phyloP scores from a whole-genome alignment of 1,284 basidiomycete genomes.

The Sporisorium reilianum region DNA sequence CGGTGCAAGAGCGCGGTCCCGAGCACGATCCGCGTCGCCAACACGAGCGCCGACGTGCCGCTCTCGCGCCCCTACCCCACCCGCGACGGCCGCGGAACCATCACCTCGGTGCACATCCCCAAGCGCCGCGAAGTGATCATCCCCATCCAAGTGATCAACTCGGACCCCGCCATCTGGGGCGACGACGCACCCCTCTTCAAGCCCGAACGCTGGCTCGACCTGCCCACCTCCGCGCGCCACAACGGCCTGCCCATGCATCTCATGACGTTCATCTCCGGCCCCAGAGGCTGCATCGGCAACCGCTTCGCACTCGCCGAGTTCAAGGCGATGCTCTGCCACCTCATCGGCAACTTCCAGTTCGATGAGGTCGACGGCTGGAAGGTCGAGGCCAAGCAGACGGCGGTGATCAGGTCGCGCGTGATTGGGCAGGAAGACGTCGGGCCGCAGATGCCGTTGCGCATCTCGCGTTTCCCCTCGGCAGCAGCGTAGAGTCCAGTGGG shows the following conservation, averaged over 20 bases:
- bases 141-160: conserved; percentile 56
- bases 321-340: conserved; percentile 57
- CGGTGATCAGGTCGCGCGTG: conserved; percentile 40
- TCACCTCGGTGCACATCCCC: conserved; percentile 52
- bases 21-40: conserved; percentile 49
- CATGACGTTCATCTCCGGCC: conserved; percentile 62
- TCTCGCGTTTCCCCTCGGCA: conserved; percentile 21
- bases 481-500: neutral
- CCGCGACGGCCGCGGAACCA: conserved; percentile 40
- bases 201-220: conserved; percentile 61
- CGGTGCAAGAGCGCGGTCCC: conserved; percentile 54
- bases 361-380: conserved; percentile 51
- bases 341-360: conserved; percentile 54
- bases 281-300: conserved; percentile 62
- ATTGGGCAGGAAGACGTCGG: conserved; percentile 57
- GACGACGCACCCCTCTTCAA: conserved; percentile 50
- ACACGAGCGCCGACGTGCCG: conserved; percentile 52
- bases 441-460: conserved; percentile 53
- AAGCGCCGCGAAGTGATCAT: conserved; percentile 54
- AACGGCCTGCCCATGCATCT: conserved; percentile 45
- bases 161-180: conserved; percentile 53
- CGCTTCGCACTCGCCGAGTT: conserved; percentile 63
- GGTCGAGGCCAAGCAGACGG: conserved; percentile 53
- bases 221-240: conserved; percentile 34
- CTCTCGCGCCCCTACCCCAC: conserved; percentile 53